phyloP scores from a whole-genome alignment of 2,329 filamentous ascomycete genomes.

The Parafenestella ontariensis region DNA sequence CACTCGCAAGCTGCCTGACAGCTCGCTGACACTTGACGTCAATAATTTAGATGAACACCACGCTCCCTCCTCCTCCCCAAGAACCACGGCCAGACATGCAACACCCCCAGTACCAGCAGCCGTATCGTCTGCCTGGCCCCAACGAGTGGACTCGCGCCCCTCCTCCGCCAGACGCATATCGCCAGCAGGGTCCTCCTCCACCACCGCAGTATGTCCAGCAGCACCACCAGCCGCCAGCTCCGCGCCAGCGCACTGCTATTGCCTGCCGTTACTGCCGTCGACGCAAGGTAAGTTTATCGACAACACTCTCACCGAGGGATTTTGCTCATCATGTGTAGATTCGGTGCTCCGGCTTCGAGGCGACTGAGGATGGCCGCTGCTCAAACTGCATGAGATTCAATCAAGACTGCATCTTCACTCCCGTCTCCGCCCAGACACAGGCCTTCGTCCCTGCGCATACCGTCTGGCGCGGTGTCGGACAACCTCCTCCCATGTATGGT shows the following conservation, averaged over 20 bases:
- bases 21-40: constrained; percentile 30
- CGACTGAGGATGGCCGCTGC: constrained; percentile 74
- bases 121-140: constrained; percentile 55
- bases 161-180: constrained; percentile 50
- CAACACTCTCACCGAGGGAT: not conserved
- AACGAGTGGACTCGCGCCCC: constrained; percentile 53
- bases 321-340: constrained; percentile 60
- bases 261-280: constrained; percentile 67
- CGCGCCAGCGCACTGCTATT: constrained; percentile 66
- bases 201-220: constrained; percentile 50
- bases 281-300: constrained; percentile 58
- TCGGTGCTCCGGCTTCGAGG: constrained; percentile 77
- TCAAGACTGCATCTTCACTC: constrained; percentile 79
- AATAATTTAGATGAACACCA: constrained; percentile 35
- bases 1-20: constrained; percentile 16
- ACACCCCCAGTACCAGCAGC: constrained; percentile 48
- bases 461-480: constrained; percentile 59
- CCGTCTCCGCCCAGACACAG: constrained; percentile 75
- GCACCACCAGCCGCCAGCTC: constrained; percentile 56
- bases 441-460: constrained; percentile 77
- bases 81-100: constrained; percentile 55
- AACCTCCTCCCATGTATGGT: constrained; percentile 59
- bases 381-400: constrained; percentile 76
- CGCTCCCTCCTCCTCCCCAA: constrained; percentile 43
- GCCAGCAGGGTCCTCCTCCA: constrained; percentile 47